A percentile compares a stretch with the other conserved stretches of the same genome.
These are phyloP conservation scores for Silene conica DNA, from an alignment of 148 eudicot species.

Conservation along the genomic window DNA sequence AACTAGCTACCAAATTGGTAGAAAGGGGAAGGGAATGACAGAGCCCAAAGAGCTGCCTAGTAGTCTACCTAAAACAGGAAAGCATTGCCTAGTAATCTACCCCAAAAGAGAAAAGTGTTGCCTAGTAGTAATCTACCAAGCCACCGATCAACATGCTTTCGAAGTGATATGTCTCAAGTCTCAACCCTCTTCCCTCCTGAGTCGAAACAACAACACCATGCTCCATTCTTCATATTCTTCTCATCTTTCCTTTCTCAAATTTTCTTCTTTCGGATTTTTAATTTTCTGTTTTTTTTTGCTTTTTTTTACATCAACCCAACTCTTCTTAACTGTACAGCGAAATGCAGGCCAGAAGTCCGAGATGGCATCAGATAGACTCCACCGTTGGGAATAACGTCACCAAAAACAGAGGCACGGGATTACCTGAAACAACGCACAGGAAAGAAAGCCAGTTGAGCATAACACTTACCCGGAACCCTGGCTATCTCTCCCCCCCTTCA, in stretches of 20 bases:
- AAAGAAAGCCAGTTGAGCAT: conserved; percentile 28
- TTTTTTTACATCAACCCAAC: neutral
- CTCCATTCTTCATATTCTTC: neutral
- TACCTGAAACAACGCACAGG: conserved; percentile 23
- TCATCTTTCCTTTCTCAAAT: neutral
- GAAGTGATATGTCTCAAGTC: neutral
- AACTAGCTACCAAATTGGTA: neutral
- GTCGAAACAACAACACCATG: neutral
- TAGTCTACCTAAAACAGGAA: neutral
- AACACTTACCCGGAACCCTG: conserved; percentile 29
- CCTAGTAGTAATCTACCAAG: neutral
- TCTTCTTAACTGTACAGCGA: conserved; percentile 22
- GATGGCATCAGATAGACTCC: conserved; percentile 3
- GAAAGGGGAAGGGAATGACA: neutral
- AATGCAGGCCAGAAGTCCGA: conserved; percentile 20
- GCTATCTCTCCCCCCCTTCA: conserved; percentile 20
- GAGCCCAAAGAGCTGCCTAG: neutral
- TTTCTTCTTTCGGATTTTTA: neutral
- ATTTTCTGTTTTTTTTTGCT: neutral
- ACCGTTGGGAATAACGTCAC: neutral
- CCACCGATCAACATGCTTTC: neutral
- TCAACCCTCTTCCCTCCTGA: neutral
- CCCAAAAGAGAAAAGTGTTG: neutral
- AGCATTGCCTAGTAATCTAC: neutral
- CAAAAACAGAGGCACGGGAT: neutral